Conservation (phyloP, 768 basidiomycete species). For the Leccinum rimulosum region DNA sequence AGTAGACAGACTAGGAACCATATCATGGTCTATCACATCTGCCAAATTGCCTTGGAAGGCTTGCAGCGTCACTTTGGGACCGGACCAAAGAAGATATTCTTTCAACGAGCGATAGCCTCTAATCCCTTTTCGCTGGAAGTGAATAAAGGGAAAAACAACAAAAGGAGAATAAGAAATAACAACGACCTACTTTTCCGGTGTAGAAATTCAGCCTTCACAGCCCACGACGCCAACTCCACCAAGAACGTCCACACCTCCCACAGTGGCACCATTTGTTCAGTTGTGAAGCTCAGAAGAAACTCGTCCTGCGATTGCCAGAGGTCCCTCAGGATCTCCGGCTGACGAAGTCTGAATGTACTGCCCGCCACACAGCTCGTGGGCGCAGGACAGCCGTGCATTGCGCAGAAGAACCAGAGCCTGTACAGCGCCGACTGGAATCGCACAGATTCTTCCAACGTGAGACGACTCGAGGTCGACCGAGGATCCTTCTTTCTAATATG, state of each 20-base stretch:
- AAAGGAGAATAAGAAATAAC: background rate
- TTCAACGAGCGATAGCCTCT: background rate
- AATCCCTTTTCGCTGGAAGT: background rate
- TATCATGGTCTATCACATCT: background rate
- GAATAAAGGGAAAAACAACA: background rate
- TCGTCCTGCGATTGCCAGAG: background rate
- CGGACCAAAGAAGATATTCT: background rate
- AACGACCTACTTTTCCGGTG: background rate
- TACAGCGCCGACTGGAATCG: slow-evolving; percentile 31
- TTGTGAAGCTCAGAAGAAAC: background rate
- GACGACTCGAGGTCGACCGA: slow-evolving; percentile 27
- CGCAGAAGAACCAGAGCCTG: slow-evolving; percentile 25
- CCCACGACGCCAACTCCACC: background rate
- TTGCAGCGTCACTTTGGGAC: background rate
- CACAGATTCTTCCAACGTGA: slow-evolving; percentile 33
- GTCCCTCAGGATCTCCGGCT: background rate
- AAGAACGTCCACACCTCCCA: background rate
- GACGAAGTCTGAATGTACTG: slow-evolving; percentile 10
- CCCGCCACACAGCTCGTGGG: slow-evolving; percentile 8
- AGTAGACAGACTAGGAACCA: background rate
- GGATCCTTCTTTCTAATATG: slow-evolving; percentile 37
- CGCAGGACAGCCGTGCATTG: slow-evolving; percentile 13
- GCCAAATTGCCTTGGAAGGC: background rate
- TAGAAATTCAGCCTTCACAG: background rate
- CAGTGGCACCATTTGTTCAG: background rate